Percentiles rank a stretch among this genome's conserved stretches.
phyloP scores from a whole-genome alignment of 2,329 filamentous ascomycete genomes.

The Fusarium sp. region DNA sequence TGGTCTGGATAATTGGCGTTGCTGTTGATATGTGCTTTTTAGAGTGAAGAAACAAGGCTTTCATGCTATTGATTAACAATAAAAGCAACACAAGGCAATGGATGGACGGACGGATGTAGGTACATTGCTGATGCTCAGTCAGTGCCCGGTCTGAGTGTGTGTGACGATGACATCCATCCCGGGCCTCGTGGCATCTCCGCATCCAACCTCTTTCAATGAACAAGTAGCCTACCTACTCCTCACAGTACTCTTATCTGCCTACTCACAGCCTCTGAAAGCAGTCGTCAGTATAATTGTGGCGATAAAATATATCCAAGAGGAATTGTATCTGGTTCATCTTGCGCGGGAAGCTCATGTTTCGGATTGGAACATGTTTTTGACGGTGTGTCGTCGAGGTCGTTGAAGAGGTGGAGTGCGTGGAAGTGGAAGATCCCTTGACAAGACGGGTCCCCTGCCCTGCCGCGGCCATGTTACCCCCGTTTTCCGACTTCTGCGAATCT shows the following conservation, averaged over 20 bases:
- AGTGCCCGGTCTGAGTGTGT: conserved; percentile 30
- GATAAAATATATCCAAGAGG: background rate
- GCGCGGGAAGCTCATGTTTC: conserved; percentile 22
- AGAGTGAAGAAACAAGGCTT: background rate
- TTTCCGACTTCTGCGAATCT: conserved; percentile 1
- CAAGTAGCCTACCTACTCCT: conserved; percentile 1
- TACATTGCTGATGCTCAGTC: conserved; percentile 29
- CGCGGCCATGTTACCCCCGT: conserved; percentile 11
- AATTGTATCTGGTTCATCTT: background rate
- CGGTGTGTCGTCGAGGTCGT: conserved; percentile 44
- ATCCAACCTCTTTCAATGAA: conserved; percentile 40
- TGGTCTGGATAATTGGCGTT: background rate
- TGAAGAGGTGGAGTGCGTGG: conserved; percentile 33
- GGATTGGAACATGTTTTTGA: conserved; percentile 32
- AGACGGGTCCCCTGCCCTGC: conserved; percentile 21
- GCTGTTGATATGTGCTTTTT: background rate
- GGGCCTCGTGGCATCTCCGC: conserved; percentile 44
- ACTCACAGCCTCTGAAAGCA: too few relatives aligned
- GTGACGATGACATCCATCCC: conserved; percentile 44
- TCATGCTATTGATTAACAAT: background rate
- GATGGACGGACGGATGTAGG: background rate
- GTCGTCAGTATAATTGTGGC: background rate
- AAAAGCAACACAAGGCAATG: conserved; percentile 1
- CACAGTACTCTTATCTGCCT: too few relatives aligned
- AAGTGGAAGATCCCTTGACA: conserved; percentile 34